Base-by-base conservation (phyloP, 352 stramenopile species). In the Phytophthora tentaculata region DNA sequence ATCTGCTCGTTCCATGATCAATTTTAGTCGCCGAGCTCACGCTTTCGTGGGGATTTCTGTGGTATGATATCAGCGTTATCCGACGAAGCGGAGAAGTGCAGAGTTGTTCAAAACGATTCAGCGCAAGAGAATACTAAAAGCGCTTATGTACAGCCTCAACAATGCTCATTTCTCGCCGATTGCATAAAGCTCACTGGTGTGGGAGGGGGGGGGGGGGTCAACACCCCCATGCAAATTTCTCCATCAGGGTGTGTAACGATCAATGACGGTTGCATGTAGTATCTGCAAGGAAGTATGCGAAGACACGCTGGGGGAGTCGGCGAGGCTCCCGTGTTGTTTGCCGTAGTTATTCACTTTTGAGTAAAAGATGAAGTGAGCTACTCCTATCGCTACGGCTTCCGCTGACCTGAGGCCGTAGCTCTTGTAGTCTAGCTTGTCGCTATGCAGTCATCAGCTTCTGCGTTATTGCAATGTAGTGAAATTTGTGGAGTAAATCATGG, bases 41-140 rank as follows among this genome's bases (percentile, higher is more conserved):
- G 0, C 32, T 88, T 7, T 60, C 61, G 2, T 71, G 72, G 63
- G 72, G 64, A n/a, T 81, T 69, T 57, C 35, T 80, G 32, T 90
- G 79, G 81, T 90, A 87, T 59, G 79, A 88, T 57, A 90, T 90
- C 65, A 83, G 77, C 54, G 80, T 81, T 41, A 83, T 90, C 5
- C 59, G 71, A 19, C 28, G 44, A 9, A 69, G 43, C 17, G 74
- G 71, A 22, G 68, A 71, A 57, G 68, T 56, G 17, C 47, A 23
- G 17, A 1, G 10, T 1, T 29, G 10, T 3, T 2, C 24, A 37
- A 39, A 16, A n/a, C 28, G n/a, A 8, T 50, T 37, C 2, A 50
- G 8, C 45, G 4, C 26, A 32, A 32, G 20, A n/a, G 13, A 22
- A 41, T 28, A 14, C 55, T 64, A 69, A 70, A 17, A 26, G 44